Conservation (phyloP, 169 alveolate genomes). For the Plasmodium falciparum region DNA sequence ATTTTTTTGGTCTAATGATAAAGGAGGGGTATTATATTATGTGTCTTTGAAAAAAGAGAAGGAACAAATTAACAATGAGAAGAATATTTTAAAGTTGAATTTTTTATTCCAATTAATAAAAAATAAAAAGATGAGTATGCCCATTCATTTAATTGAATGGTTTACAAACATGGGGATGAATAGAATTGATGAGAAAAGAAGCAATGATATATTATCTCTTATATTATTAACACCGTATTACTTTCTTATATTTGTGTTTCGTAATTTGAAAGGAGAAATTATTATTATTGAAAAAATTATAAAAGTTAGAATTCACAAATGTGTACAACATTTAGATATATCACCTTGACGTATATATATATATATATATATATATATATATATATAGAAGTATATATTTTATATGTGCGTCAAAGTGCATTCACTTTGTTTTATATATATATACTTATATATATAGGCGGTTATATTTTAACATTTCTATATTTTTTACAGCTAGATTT, state of each 20-base stretch:
- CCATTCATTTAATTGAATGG: constrained; percentile 2
- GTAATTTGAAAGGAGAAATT: not conserved
- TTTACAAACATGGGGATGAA: not conserved
- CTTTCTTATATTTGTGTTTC: not conserved
- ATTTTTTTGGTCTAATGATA: not conserved
- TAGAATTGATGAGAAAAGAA: not conserved
- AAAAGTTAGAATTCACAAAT: not conserved
- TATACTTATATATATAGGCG: not conserved
- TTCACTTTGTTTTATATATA: not conserved
- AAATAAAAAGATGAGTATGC: constrained; percentile 2
- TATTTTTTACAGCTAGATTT: constrained; percentile 12
- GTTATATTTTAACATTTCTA: not conserved
- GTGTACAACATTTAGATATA: not conserved
- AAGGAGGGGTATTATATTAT: not conserved
- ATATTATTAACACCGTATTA: not conserved
- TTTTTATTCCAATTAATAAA: not conserved
- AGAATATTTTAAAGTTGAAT: not conserved
- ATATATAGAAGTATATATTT: not conserved
- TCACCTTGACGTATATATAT: not conserved
- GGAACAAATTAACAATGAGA: not conserved
- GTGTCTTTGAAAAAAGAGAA: not conserved
- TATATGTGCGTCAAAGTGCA: constrained; percentile 13
- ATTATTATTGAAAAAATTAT: not conserved
- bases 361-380: not conserved
- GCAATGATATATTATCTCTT: not conserved